Evolutionary conservation across 495 filamentous ascomycete species (phyloP).

Genomic region (Hypomontagnella monticulosa): DNA sequence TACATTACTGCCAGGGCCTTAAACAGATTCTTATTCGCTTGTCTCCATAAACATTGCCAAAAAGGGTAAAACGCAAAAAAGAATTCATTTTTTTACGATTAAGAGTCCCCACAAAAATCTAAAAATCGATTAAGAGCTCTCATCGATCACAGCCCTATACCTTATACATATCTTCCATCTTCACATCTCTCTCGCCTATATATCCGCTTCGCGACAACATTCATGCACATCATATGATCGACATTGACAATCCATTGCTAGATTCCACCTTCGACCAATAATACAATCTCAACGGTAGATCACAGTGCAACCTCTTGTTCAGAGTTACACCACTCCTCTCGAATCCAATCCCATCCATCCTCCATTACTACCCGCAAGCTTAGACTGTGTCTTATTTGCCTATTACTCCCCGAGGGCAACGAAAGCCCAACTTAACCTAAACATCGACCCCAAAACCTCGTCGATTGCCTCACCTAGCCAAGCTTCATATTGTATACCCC

Average conservation of each 20-base stretch:
- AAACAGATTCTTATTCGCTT: not conserved
- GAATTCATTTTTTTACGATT: too few relatives aligned
- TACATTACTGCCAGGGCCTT: too few relatives aligned
- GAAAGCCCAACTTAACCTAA: slow-evolving; percentile 22
- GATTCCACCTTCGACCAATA: slow-evolving; percentile 9
- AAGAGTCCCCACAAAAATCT: too few relatives aligned
- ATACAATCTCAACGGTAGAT: slow-evolving; percentile 15
- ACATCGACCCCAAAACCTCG: slow-evolving; percentile 13
- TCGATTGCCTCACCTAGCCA: not conserved
- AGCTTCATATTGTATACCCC: slow-evolving; percentile 9
- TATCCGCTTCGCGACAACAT: slow-evolving; percentile 16
- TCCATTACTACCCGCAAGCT: not conserved
- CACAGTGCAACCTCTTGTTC: slow-evolving; percentile 10
- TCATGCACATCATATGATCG: slow-evolving; percentile 37
- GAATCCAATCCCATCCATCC: slow-evolving; percentile 23
- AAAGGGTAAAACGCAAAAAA: too few relatives aligned
- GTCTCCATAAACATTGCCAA: too few relatives aligned
- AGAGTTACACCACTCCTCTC: slow-evolving; percentile 8
- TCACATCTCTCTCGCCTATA: not conserved
- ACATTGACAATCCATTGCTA: slow-evolving; percentile 17
- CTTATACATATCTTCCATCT: not conserved
- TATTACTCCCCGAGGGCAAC: slow-evolving; percentile 10
- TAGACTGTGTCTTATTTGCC: slow-evolving; percentile 3
- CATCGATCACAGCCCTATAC: too few relatives aligned
- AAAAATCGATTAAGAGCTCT: too few relatives aligned